Evolutionary conservation across 345 rosid species (phyloP).

Genomic region (Draba incana): DNA sequence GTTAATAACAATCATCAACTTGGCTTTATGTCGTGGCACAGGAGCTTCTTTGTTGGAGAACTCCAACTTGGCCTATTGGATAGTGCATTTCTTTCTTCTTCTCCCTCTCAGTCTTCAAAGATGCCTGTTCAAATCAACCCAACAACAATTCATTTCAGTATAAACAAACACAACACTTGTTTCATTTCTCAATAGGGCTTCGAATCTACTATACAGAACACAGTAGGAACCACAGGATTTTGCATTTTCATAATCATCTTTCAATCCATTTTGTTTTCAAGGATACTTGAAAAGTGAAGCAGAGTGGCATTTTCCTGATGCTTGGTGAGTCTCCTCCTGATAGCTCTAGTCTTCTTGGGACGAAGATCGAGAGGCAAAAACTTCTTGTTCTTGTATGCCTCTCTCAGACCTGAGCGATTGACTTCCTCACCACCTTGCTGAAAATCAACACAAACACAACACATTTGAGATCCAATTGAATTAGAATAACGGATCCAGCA

Average conservation of each 20-base stretch:
- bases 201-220: too few relatives aligned
- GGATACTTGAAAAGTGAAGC: too few relatives aligned
- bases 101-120: constrained; percentile 81
- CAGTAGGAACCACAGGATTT: too few relatives aligned
- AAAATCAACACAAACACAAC: constrained; percentile 13
- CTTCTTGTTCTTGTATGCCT: constrained; percentile 80
- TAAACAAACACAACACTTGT: neutral
- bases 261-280: too few relatives aligned
- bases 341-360: constrained; percentile 83
- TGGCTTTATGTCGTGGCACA: constrained; percentile 32
- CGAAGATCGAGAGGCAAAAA: constrained; percentile 89
- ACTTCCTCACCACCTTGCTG: constrained; percentile 96
- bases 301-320: too few relatives aligned
- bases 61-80: constrained; percentile 60
- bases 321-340: constrained; percentile 88
- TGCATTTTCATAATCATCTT: too few relatives aligned
- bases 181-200: neutral
- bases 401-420: constrained; percentile 91
- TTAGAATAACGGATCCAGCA: neutral
- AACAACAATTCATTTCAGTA: neutral
- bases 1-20: constrained; percentile 39
- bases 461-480: neutral
- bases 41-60: constrained; percentile 28
- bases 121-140: constrained; percentile 44
- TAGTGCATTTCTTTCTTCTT: constrained; percentile 89